Evolutionary conservation across 2,329 filamentous ascomycete genomes (phyloP).

Genomic region (Periconia sp.): DNA sequence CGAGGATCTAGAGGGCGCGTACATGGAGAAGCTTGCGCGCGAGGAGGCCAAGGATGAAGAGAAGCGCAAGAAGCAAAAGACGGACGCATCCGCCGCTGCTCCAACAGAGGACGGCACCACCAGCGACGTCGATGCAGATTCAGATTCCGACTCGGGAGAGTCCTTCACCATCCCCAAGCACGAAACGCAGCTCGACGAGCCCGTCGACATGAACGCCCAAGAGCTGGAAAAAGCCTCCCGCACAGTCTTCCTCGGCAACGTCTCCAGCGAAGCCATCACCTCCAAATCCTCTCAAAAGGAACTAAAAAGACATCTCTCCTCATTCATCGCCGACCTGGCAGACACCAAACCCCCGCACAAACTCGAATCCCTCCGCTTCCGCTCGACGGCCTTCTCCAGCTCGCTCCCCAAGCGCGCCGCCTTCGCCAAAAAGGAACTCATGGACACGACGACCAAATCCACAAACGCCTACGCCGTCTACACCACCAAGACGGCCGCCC

Average conservation of each 20-base stretch:
- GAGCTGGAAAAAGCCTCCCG: slow-evolving; percentile 84
- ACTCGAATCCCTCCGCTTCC: slow-evolving; percentile 89
- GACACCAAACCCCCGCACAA: slow-evolving; percentile 61
- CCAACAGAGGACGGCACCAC: slow-evolving; percentile 22
- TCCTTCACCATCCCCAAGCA: slow-evolving; percentile 55
- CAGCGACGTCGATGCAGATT: background rate
- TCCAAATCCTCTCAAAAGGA: slow-evolving; percentile 80
- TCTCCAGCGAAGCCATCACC: slow-evolving; percentile 78
- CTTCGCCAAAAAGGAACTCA: slow-evolving; percentile 85
- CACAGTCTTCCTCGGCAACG: slow-evolving; percentile 91
- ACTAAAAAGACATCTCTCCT: slow-evolving; percentile 75
- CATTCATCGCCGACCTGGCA: slow-evolving; percentile 62
- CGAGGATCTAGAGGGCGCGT: slow-evolving; percentile 69
- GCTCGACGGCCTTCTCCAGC: slow-evolving; percentile 83
- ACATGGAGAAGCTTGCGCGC: slow-evolving; percentile 64
- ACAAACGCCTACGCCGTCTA: slow-evolving; percentile 96
- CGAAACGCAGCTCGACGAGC: slow-evolving; percentile 48
- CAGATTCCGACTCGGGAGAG: slow-evolving; percentile 43
- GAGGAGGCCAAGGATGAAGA: slow-evolving; percentile 48
- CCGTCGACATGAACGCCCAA: slow-evolving; percentile 44
- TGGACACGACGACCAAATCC: slow-evolving; percentile 87
- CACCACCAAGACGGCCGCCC: slow-evolving; percentile 71
- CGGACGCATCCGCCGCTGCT: slow-evolving; percentile 9
- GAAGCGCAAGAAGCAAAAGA: slow-evolving; percentile 34
- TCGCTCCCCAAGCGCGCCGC: slow-evolving; percentile 91